These are phyloP conservation scores for Glycine latifolia DNA, from an alignment of 306 rosid species.

Conservation along the genomic window DNA sequence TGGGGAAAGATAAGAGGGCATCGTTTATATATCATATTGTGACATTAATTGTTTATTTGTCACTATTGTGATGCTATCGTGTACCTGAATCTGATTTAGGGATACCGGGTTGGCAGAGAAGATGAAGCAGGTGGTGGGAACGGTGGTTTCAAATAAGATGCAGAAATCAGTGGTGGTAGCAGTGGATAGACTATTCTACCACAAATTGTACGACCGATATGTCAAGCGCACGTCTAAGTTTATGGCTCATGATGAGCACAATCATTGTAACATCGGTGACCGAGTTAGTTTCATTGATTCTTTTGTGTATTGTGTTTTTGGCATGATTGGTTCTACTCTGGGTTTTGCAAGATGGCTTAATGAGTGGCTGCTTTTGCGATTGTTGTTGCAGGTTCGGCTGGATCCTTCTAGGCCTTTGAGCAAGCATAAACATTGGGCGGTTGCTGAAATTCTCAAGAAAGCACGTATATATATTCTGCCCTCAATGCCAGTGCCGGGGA, in stretches of 20 bases:
- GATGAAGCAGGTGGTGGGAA: conserved; percentile 87
- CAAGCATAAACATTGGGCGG: conserved; percentile 84
- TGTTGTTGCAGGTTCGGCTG: conserved; percentile 67
- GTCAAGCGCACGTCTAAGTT: conserved; percentile 92
- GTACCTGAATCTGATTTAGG: conserved; percentile 38
- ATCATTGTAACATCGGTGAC: conserved; percentile 81
- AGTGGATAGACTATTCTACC: conserved; percentile 77
- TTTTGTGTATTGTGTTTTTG: neutral
- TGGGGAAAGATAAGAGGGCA: neutral
- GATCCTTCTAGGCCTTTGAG: conserved; percentile 88
- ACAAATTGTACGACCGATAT: conserved; percentile 77
- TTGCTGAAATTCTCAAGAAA: conserved; percentile 86
- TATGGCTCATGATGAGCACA: conserved; percentile 87
- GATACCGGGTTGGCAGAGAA: conserved; percentile 36
- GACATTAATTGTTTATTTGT: neutral
- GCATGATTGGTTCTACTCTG: neutral
- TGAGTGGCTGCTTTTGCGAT: neutral
- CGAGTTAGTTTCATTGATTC: conserved; percentile 53
- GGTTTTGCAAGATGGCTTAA: neutral
- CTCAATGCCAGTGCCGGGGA: conserved; percentile 10
- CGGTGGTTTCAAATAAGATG: conserved; percentile 96
- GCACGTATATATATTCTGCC: conserved; percentile 83
- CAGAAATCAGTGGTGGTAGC: conserved; percentile 97
- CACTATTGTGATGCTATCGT: neutral
- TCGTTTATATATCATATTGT: neutral